Evolutionary conservation across 306 rosid genomes (phyloP).

Genomic region (Lupinus albus): DNA sequence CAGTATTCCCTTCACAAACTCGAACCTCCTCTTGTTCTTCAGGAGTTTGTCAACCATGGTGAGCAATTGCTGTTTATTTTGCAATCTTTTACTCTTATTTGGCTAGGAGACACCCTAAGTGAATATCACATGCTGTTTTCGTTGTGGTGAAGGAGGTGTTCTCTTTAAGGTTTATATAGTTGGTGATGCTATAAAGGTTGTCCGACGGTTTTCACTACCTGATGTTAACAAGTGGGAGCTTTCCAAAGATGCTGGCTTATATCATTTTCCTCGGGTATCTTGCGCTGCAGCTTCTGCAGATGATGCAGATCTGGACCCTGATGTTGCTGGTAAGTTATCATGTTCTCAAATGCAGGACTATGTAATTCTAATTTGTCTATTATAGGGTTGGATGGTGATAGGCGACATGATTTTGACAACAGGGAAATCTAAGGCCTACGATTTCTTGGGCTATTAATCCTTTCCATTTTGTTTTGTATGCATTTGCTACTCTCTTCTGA

Average conservation of each 20-base stretch:
- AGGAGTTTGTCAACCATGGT: conserved; percentile 95
- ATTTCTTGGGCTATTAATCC: neutral
- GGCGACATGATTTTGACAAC: neutral
- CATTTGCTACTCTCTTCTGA: conserved; percentile 35
- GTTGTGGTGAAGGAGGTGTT: conserved; percentile 71
- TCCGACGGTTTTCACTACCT: conserved; percentile 89
- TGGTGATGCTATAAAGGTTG: conserved; percentile 92
- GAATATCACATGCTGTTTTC: conserved; percentile 28
- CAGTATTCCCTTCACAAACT: conserved; percentile 76
- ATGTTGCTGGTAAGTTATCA: conserved; percentile 66
- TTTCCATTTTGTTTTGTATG: neutral
- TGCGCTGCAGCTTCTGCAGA: conserved; percentile 97
- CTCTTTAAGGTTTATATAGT: conserved; percentile 88
- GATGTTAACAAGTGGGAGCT: conserved; percentile 77
- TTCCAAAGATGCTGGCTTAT: conserved; percentile 68
- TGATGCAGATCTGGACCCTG: conserved; percentile 90
- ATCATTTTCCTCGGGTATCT: conserved; percentile 84
- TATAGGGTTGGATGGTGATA: conserved; percentile 17
- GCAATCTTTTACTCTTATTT: conserved; percentile 19
- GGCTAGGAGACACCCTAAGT: conserved; percentile 10
- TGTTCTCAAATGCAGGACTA: conserved; percentile 1
- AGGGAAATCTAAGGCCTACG: neutral
- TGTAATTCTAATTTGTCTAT: conserved; percentile 1
- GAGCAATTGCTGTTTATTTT: conserved; percentile 33
- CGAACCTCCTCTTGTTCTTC: conserved; percentile 91